Conservation (phyloP, 805 yeast genomes). For the Cyberlindnera xylosilytica region DNA sequence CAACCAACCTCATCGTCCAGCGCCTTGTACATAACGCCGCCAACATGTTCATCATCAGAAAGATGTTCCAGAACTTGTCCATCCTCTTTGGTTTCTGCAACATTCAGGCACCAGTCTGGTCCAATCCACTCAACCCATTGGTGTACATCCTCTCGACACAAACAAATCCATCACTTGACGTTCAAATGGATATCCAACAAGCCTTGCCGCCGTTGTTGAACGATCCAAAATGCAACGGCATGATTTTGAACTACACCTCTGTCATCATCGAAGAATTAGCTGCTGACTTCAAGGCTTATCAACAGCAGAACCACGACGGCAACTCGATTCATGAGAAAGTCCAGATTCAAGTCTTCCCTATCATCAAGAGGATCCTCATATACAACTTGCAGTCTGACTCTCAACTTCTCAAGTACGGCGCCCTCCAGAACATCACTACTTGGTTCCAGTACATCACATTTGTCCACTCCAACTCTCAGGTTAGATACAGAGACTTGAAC, state of each 20-base stretch:
- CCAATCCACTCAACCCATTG: slow-evolving; percentile 36
- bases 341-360: slow-evolving; percentile 33
- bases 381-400: slow-evolving; percentile 15
- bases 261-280: slow-evolving; percentile 51
- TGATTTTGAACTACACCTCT: slow-evolving; percentile 37
- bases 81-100: slow-evolving; percentile 35
- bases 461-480: slow-evolving; percentile 29
- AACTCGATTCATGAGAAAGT: slow-evolving; percentile 37
- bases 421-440: slow-evolving; percentile 32
- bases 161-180: slow-evolving; percentile 7
- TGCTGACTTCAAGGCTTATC: slow-evolving; percentile 23
- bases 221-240: slow-evolving; percentile 6
- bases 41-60: slow-evolving; percentile 47
- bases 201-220: slow-evolving; percentile 6
- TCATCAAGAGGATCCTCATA: slow-evolving; percentile 25
- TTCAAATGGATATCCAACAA: slow-evolving; percentile 12
- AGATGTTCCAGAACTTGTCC: slow-evolving; percentile 54
- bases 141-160: slow-evolving; percentile 17
- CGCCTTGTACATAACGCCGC: slow-evolving; percentile 11
- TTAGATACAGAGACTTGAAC: slow-evolving; percentile 23
- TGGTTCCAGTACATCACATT: slow-evolving; percentile 38
- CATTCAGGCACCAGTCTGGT: slow-evolving; percentile 37
- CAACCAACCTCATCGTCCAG: slow-evolving; percentile 8
- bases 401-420: slow-evolving; percentile 11
- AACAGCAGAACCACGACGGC: slow-evolving; percentile 18